Evolutionary conservation across 1,284 basidiomycete genomes (phyloP), one percentile per base, ranked within the genome.

Genomic region (Leccinum subfulvum): DNA sequence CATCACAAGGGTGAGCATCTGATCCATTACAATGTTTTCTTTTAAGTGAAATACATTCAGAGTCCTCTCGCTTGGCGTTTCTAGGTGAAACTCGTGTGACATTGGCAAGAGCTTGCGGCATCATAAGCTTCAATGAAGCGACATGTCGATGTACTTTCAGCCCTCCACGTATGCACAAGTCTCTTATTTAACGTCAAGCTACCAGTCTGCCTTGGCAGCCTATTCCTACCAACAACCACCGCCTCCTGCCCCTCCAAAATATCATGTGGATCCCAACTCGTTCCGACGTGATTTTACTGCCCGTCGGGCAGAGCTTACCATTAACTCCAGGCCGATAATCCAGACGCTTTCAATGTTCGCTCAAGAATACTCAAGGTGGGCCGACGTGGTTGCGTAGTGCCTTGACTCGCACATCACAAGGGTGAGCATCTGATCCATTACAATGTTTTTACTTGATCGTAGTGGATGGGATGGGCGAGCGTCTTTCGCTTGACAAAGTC

Each of bases 301-400:
- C 57, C 90, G 94, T 64, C 87, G 98, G 63, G 82, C 87, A 71
- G 86, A 91, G 68, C 88, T 99, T 65, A 95, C 90, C 51, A 89
- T 97, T 82, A 99, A 99, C 79, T 97, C 95, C 68, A 91, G 96
- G 73, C 93, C 95, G 14, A 90, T 98, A 68, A 99, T 99, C 70
- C 95, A 97, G 78, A 87, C 86, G 65, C 80, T 99, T n/a, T 98
- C 97, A 33, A 87, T 97, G 82, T 86, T 95, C 71, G 96, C 97
- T 39, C 91, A 95, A 80, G 91, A 97, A 64, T 89, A 92, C 74
- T 81, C 87, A 60, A 87, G 91, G 65, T 83, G 89, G 78, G 88
- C 92, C 67, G 86, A 90, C 63, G 86, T 94, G 59, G 90, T 98
- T 23, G 91, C 90, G 1, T 89, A 95, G 67, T 94, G 92, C 75